Conservation (phyloP, 768 basidiomycete species). For the Kwoniella bestiolae region DNA sequence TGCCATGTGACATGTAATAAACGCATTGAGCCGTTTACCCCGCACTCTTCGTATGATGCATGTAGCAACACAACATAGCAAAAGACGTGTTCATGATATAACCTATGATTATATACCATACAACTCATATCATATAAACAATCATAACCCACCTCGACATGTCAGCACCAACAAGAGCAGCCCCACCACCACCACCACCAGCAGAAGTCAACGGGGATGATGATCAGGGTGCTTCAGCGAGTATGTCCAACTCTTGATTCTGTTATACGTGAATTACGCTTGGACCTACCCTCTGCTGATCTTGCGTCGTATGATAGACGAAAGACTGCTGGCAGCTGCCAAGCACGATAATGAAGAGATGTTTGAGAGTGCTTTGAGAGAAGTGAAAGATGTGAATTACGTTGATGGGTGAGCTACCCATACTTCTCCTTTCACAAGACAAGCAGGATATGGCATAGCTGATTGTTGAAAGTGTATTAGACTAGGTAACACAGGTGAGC, state of each 20-base stretch:
- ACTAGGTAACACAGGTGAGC: slow-evolving; percentile 76
- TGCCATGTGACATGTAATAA: background rate
- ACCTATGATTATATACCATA: background rate
- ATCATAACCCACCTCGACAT: no score
- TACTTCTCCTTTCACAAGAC: slow-evolving; percentile 25
- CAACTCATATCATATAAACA: background rate
- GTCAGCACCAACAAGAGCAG: slow-evolving; percentile 39
- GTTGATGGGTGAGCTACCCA: slow-evolving; percentile 73
- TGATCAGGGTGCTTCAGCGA: slow-evolving; percentile 44
- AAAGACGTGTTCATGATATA: background rate
- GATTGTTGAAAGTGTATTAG: slow-evolving; percentile 31
- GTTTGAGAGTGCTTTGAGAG: slow-evolving; percentile 66
- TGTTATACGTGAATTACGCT: slow-evolving; percentile 1
- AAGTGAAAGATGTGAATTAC: slow-evolving; percentile 70
- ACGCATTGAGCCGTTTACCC: background rate
- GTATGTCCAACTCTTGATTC: slow-evolving; percentile 24
- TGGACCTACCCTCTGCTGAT: background rate
- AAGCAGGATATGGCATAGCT: background rate
- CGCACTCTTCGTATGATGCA: background rate
- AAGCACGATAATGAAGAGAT: slow-evolving; percentile 73
- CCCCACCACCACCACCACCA: slow-evolving; percentile 46
- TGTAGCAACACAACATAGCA: background rate
- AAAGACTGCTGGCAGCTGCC: slow-evolving; percentile 73
- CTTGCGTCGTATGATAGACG: slow-evolving; percentile 64
- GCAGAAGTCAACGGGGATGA: slow-evolving; percentile 33